Evolutionary conservation across 306 rosid species (phyloP).

Genomic region (Dryas octopetala): DNA sequence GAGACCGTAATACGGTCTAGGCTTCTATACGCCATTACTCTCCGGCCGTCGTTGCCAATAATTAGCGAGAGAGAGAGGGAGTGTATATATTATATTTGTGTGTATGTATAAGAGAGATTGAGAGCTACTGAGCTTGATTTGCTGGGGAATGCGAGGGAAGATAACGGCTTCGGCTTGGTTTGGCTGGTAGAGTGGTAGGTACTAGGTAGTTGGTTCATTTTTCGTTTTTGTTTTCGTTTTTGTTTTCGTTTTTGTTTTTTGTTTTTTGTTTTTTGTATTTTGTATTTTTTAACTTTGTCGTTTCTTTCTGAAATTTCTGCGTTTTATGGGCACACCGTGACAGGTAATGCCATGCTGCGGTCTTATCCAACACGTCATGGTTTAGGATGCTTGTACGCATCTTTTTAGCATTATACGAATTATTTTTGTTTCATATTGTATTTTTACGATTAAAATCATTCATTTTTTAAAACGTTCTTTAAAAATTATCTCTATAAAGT

Average conservation of each 20-base stretch:
- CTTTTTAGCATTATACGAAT: no score
- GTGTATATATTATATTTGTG: not conserved
- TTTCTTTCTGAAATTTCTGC: not conserved
- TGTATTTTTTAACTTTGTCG: not conserved
- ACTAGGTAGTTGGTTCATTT: not conserved
- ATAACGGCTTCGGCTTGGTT: not conserved
- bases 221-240: not conserved
- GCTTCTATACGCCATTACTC: constrained; percentile 48
- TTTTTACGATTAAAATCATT: no score
- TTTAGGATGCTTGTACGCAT: no score
- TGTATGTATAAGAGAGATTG: not conserved
- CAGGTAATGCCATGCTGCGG: no score
- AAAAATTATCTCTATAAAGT: no score
- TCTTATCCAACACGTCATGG: no score
- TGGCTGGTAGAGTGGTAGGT: no score
- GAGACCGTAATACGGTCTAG: constrained; percentile 47
- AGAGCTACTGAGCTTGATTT: not conserved
- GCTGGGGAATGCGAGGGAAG: not conserved
- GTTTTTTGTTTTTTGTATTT: not conserved
- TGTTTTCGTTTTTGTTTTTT: no score
- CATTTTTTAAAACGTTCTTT: no score
- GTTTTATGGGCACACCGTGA: not conserved
- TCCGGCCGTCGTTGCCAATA: not conserved
- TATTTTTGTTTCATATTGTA: no score
- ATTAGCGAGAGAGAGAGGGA: not conserved